phyloP scores from a whole-genome alignment of 106 monocot genomes.

The Hemerocallis citrina region DNA sequence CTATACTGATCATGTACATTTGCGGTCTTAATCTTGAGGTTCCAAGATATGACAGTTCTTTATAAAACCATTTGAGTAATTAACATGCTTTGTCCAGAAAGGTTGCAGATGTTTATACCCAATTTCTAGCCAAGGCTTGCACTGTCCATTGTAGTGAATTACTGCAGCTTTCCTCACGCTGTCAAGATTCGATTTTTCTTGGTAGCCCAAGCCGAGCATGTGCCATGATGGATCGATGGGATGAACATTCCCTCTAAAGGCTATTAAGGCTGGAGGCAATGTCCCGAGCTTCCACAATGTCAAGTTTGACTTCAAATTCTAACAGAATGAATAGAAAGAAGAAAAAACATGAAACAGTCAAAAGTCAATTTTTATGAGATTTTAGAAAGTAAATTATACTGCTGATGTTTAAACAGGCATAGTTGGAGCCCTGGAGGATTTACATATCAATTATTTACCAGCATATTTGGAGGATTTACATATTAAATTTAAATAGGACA shows the following conservation, averaged over 20 bases:
- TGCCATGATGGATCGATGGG: conserved; percentile 94
- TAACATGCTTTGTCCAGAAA: conserved; percentile 85
- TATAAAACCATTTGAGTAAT: conserved; percentile 86
- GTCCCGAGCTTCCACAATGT: conserved; percentile 88
- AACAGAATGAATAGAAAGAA: too few relatives aligned
- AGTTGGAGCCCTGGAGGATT: too few relatives aligned
- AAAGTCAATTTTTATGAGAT: too few relatives aligned
- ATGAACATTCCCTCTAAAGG: conserved; percentile 74
- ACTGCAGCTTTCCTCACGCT: conserved; percentile 61
- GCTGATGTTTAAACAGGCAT: too few relatives aligned
- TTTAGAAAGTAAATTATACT: too few relatives aligned
- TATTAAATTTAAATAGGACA: too few relatives aligned
- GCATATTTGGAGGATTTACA: too few relatives aligned
- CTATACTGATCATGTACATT: background rate
- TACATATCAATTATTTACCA: too few relatives aligned
- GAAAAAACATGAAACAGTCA: too few relatives aligned
- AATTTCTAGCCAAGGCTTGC: conserved; percentile 94
- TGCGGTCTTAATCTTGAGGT: conserved; percentile 27
- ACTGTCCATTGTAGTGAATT: conserved; percentile 89
- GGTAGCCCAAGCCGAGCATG: conserved; percentile 88
- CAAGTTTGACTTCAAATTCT: conserved; percentile 90
- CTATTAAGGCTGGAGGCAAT: conserved; percentile 83
- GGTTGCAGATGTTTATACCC: conserved; percentile 73
- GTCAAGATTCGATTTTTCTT: conserved; percentile 63
- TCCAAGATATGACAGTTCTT: conserved; percentile 84